These are phyloP conservation scores for Parastagonospora nodorum DNA, from an alignment of 2,329 filamentous ascomycete species.

Conservation along the genomic window DNA sequence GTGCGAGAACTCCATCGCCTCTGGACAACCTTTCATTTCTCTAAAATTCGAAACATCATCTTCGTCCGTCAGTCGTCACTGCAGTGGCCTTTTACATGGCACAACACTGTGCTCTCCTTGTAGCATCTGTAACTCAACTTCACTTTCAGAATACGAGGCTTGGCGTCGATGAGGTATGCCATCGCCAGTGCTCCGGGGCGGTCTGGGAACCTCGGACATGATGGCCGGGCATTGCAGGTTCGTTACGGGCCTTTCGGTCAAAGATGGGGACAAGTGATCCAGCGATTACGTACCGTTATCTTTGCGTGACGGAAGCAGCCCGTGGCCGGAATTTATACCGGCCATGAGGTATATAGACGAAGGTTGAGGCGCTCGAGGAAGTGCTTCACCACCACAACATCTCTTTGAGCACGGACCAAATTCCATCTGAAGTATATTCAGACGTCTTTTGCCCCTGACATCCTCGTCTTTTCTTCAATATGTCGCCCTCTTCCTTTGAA, in stretches of 20 bases:
- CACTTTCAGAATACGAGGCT: constrained; percentile 4
- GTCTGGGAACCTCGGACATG: constrained; percentile 2
- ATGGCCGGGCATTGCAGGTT: constrained; percentile 10
- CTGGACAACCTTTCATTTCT: too few relatives aligned
- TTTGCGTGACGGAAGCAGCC: constrained; percentile 41
- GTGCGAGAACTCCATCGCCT: too few relatives aligned
- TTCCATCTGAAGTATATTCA: neutral
- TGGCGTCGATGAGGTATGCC: constrained; percentile 19
- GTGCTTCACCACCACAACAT: constrained; percentile 10
- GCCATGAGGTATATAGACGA: constrained; percentile 44
- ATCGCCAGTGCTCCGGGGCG: neutral
- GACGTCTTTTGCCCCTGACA: constrained; percentile 1
- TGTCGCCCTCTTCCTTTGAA: constrained; percentile 37
- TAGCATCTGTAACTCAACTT: neutral
- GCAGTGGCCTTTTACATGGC: too few relatives aligned
- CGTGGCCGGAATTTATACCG: constrained; percentile 42
- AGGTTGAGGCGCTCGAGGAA: constrained; percentile 19
- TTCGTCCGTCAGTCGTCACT: too few relatives aligned
- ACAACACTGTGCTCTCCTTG: too few relatives aligned
- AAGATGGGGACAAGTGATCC: constrained; percentile 28
- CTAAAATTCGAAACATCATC: too few relatives aligned
- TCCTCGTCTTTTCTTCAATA: constrained; percentile 45
- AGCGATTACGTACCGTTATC: constrained; percentile 47
- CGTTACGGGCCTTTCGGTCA: constrained; percentile 10
- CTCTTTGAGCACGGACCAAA: constrained; percentile 2